A percentile compares a stretch with the other conserved stretches of the same genome.
Evolutionary conservation across 2,329 filamentous ascomycete species (phyloP).

Genomic region (Xylaria hypoxylon): DNA sequence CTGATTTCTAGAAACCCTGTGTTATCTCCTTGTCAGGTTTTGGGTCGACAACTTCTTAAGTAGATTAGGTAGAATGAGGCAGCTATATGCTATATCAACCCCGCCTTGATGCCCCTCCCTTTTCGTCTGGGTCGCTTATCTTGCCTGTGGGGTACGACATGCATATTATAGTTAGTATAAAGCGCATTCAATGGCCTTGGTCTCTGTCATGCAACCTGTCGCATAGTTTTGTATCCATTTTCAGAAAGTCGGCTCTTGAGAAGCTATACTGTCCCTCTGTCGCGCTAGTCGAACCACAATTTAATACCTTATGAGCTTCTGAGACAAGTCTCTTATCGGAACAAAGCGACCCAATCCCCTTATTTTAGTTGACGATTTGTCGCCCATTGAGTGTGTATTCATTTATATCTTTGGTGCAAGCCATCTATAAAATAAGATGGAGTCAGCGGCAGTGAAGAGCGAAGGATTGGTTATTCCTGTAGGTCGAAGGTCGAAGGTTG

Average conservation of each 20-base stretch:
- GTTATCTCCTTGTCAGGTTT: conserved; percentile 14
- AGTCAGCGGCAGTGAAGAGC: conserved; percentile 60
- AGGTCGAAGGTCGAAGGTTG: conserved; percentile 48
- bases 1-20: conserved; percentile 3
- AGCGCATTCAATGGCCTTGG: conserved; percentile 8
- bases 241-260: not conserved
- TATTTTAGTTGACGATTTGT: not conserved
- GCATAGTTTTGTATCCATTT: not conserved
- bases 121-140: conserved; percentile 29
- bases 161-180: conserved; percentile 28
- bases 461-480: conserved; percentile 68
- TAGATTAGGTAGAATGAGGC: conserved; percentile 17
- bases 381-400: not conserved
- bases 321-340: not conserved
- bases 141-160: conserved; percentile 34
- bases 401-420: not conserved
- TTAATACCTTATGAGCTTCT: not conserved
- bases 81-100: conserved; percentile 28
- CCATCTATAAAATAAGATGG: conserved; percentile 47
- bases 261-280: not conserved
- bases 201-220: not conserved
- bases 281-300: not conserved
- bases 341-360: not conserved
- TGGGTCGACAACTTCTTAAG: conserved; percentile 7
- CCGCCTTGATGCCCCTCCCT: conserved; percentile 32